These are phyloP conservation scores for Penicillium verrucosum DNA, from an alignment of 2,329 filamentous ascomycete species.

Conservation along the genomic window DNA sequence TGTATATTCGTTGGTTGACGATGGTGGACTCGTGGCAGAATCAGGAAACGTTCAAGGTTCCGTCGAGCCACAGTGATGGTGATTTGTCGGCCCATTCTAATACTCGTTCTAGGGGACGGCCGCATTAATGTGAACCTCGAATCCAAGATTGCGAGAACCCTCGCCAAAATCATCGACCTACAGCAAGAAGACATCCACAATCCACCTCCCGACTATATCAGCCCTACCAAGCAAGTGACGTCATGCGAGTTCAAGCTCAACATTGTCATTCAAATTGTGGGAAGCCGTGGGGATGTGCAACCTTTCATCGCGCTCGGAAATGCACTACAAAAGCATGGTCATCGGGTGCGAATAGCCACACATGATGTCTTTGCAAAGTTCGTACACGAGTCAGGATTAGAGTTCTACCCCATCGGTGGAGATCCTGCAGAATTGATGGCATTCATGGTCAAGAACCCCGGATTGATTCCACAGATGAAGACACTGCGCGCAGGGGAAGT, in stretches of 20 bases:
- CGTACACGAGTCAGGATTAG: slow-evolving; percentile 51
- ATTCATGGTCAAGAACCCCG: slow-evolving; percentile 51
- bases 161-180: slow-evolving; percentile 22
- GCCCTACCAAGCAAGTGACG: slow-evolving; percentile 20
- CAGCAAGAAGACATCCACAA: slow-evolving; percentile 16
- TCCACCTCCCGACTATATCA: slow-evolving; percentile 19
- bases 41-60: not conserved
- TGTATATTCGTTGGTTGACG: not conserved
- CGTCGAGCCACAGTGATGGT: too few relatives aligned
- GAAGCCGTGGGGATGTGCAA: slow-evolving; percentile 56
- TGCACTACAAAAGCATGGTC: slow-evolving; percentile 49
- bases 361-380: slow-evolving; percentile 55
- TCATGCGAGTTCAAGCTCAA: slow-evolving; percentile 31
- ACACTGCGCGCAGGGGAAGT: slow-evolving; percentile 38
- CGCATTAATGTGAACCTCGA: slow-evolving; percentile 25
- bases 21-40: not conserved
- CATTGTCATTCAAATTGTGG: slow-evolving; percentile 57
- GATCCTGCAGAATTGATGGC: slow-evolving; percentile 54
- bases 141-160: slow-evolving; percentile 22
- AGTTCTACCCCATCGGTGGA: slow-evolving; percentile 58
- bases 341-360: slow-evolving; percentile 57
- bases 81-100: not conserved
- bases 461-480: slow-evolving; percentile 40
- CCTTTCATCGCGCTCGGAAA: slow-evolving; percentile 58
- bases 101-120: slow-evolving; percentile 15